Conservation (phyloP, 225 moss, liverwort and hornwort species). For the Antitrichia curtipendula region DNA sequence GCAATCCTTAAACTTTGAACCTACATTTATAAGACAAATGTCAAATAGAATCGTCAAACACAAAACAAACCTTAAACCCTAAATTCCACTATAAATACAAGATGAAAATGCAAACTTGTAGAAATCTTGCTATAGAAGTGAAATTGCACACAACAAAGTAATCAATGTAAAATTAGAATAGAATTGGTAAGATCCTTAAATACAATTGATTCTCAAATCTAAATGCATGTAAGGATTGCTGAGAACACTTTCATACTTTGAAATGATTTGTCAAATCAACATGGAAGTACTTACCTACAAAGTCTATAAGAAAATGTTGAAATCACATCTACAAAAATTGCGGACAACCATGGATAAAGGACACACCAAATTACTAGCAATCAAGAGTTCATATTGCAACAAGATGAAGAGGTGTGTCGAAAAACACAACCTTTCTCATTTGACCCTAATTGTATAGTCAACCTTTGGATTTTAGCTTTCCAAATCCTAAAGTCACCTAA, state of each 20-base stretch:
- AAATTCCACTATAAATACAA: background rate
- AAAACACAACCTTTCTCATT: background rate
- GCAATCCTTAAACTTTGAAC: background rate
- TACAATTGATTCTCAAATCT: background rate
- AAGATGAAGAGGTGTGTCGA: background rate
- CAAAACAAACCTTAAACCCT: background rate
- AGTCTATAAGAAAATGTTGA: background rate
- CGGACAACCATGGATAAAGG: background rate
- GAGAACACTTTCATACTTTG: background rate
- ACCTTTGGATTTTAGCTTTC: background rate
- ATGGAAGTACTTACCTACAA: background rate
- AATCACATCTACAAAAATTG: background rate
- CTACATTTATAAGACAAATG: background rate
- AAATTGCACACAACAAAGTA: background rate
- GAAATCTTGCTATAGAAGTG: background rate
- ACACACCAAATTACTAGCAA: background rate
- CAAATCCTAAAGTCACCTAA: background rate
- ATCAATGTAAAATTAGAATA: background rate
- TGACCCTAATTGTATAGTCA: rapidly evolving
- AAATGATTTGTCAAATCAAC: background rate
- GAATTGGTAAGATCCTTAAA: background rate
- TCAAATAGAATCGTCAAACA: background rate
- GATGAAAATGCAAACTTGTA: background rate
- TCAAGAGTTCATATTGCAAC: background rate
- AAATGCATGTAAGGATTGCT: background rate